Conservation (phyloP, 257 asterid genomes). For the Coffea eugenioides region DNA sequence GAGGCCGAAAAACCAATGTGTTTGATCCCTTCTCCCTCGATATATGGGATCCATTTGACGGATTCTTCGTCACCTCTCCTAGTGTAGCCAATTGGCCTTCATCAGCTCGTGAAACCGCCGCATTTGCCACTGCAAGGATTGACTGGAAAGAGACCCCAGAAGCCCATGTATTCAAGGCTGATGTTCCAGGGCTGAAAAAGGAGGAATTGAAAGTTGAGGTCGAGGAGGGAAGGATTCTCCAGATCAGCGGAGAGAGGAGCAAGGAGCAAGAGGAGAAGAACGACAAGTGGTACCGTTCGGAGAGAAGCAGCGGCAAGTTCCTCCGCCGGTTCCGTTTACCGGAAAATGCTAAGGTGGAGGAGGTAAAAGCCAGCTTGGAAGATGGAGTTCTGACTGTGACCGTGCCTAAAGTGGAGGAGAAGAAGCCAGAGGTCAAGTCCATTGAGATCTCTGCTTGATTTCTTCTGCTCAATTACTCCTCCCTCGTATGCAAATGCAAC, state of each 20-base stretch:
- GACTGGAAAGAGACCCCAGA: constrained; percentile 24
- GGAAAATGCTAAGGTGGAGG: constrained; percentile 17
- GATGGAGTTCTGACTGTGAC: not conserved
- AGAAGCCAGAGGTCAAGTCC: not conserved
- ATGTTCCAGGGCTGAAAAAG: constrained; percentile 21
- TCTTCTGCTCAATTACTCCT: too few relatives aligned
- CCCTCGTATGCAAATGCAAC: too few relatives aligned
- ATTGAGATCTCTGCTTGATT: not conserved
- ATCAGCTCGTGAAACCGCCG: not conserved
- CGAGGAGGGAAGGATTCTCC: constrained; percentile 20
- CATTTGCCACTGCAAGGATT: not conserved
- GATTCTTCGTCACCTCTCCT: not conserved
- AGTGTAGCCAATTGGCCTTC: not conserved
- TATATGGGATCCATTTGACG: constrained; percentile 17
- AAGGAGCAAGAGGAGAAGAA: constrained; percentile 22
- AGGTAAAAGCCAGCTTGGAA: not conserved
- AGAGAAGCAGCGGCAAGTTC: constrained; percentile 18
- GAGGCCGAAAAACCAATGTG: constrained; percentile 8
- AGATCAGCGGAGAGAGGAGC: constrained; percentile 29
- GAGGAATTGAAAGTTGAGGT: constrained; percentile 28
- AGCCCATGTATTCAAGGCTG: constrained; percentile 17
- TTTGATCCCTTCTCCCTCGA: constrained; percentile 20
- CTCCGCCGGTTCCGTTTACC: constrained; percentile 19
- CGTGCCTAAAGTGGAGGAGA: not conserved
- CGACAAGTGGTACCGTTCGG: constrained; percentile 16